Evolutionary conservation across 2,329 filamentous ascomycete genomes (phyloP), one percentile per base, ranked within the genome.

Genomic region (Aspergillus oerlinghausenensis): DNA sequence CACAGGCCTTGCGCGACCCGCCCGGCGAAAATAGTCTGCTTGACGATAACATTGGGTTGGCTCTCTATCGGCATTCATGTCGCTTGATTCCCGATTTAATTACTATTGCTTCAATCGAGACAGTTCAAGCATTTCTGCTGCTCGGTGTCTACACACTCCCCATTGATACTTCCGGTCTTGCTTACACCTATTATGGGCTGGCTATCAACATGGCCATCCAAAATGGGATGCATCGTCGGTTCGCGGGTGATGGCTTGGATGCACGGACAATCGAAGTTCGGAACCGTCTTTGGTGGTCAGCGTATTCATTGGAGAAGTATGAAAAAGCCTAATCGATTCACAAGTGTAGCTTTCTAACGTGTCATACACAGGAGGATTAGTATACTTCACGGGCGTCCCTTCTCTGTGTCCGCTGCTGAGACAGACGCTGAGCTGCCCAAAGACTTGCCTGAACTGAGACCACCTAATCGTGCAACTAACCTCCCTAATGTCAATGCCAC

Each of bases 181-280:
- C 78, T 0, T 83, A 81, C 59, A 79, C 78, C 4, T 83, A 83
- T 55, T 69, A 81, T 23, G 80, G 79, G 7, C 65, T 83, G 4
- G 79, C 79, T 1, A 71, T 82, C 43, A 82, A 80, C 54, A 71
- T 83, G 56, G 81, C 80, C 2, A 79, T 83, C 8, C 80, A 82
- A 55, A 83, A 82, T 61, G 81, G 81, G 5, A 81, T 83, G 80
- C 81, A 83, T 59, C 72, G 81, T 43, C 77, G 72, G 51, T 76
- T 75, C 56, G 65, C 72, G 0, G 75, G 72, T 3, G 70, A 73
- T 23, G 74, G 70, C 1, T 68, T 80, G 11, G 74, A 77, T 53
- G 67, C 74, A 7, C 67, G 70, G 26, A 73, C 78, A 25, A 70
- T 77, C 28, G 80, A 82, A 67, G 78, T 74, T 14, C 71, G 80